phyloP scores from a whole-genome alignment of 768 basidiomycete genomes.

The Mycena venus region DNA sequence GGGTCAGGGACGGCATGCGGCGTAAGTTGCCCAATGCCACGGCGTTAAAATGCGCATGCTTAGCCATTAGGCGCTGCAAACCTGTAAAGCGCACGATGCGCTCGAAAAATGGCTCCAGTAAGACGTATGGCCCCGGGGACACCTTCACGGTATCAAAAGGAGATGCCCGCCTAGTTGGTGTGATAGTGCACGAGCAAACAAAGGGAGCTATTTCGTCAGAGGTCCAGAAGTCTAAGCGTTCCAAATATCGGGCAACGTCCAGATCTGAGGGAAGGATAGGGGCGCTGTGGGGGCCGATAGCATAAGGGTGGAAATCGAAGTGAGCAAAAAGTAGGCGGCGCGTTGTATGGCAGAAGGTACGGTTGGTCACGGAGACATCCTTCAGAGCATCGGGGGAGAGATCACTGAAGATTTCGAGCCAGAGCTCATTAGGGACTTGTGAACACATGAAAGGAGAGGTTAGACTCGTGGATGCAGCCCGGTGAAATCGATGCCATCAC shows the following conservation, averaged over 20 bases:
- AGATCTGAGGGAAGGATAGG: background rate
- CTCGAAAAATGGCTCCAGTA: background rate
- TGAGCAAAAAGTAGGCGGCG: background rate
- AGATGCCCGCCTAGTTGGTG: background rate
- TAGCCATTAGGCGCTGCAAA: background rate
- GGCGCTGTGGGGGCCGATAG: background rate
- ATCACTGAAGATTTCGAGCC: background rate
- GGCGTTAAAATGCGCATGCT: background rate
- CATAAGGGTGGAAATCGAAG: slow-evolving; percentile 8
- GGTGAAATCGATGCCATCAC: no score
- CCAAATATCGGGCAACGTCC: background rate
- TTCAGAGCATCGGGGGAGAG: background rate
- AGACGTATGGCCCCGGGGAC: background rate
- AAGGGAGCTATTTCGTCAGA: background rate
- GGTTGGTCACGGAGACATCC: background rate
- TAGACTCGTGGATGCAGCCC: no score
- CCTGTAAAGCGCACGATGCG: background rate
- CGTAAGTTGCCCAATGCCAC: background rate
- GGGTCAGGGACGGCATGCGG: background rate
- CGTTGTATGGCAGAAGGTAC: background rate
- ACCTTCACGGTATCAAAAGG: background rate
- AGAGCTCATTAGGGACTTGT: background rate
- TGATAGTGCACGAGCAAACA: background rate
- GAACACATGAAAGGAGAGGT: no score
- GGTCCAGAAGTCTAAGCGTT: slow-evolving; percentile 2